phyloP scores from a whole-genome alignment of 768 basidiomycete genomes.

The Mycena epipterygia region DNA sequence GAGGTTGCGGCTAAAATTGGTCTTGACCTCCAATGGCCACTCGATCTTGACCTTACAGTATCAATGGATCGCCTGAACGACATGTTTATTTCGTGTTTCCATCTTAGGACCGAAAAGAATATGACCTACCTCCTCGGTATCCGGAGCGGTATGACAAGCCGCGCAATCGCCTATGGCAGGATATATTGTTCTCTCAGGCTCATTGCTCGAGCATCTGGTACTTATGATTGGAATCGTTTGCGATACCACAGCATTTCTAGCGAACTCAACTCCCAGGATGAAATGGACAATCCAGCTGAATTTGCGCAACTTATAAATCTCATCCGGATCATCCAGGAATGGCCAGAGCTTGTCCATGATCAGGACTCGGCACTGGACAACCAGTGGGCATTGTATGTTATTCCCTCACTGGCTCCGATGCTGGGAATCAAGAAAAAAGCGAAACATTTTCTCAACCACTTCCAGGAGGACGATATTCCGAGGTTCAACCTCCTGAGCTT shows the following conservation, averaged over 20 bases:
- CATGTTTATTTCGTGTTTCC: too few relatives aligned
- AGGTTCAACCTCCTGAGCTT: background rate
- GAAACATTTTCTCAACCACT: background rate
- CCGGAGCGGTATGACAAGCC: background rate
- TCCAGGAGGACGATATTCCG: background rate
- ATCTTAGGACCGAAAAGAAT: too few relatives aligned
- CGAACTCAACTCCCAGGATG: too few relatives aligned
- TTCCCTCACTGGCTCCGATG: background rate
- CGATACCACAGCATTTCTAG: background rate
- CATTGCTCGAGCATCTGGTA: background rate
- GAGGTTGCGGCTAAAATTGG: background rate
- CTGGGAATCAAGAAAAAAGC: background rate
- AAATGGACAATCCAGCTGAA: background rate
- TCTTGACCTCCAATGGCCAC: background rate
- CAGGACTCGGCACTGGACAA: too few relatives aligned
- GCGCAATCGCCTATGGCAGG: background rate
- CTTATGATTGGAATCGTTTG: background rate
- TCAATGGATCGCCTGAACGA: background rate
- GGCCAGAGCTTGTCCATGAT: background rate
- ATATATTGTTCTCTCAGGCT: background rate
- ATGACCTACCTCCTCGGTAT: background rate
- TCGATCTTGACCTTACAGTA: background rate
- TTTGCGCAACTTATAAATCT: background rate
- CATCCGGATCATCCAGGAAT: background rate
- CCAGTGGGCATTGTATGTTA: background rate